Percentiles rank a stretch among this genome's conserved stretches.
phyloP scores from a whole-genome alignment of 306 rosid species.

The Astragalus membranaceus region DNA sequence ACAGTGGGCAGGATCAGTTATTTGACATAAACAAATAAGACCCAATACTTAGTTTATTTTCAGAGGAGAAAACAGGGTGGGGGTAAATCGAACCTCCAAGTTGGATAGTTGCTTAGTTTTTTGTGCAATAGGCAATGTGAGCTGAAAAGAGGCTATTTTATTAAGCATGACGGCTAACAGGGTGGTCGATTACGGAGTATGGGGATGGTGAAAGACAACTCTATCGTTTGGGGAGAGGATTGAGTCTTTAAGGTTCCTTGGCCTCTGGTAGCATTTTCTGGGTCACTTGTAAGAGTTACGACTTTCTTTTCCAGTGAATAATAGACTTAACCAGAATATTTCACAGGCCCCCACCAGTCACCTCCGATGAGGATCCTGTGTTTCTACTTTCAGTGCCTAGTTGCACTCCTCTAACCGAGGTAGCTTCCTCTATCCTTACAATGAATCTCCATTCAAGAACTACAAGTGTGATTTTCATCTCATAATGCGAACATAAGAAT shows the following conservation, averaged over 20 bases:
- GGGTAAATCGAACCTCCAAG: neutral
- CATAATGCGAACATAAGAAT: neutral
- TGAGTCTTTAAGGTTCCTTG: neutral
- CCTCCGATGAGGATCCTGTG: neutral
- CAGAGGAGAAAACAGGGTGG: no score
- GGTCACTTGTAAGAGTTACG: neutral
- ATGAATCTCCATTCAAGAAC: no score
- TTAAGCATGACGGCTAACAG: neutral
- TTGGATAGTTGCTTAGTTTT: neutral
- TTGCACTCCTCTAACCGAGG: neutral
- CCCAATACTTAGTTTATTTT: neutral
- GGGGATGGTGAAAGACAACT: neutral
- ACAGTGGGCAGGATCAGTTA: neutral
- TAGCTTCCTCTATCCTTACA: neutral
- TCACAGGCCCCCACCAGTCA: neutral
- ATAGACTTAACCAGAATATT: neutral
- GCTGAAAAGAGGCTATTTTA: neutral
- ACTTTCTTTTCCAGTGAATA: neutral
- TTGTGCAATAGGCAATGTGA: neutral
- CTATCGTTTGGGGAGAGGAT: neutral
- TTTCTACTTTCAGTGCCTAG: neutral
- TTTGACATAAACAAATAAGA: neutral
- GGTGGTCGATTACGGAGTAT: neutral
- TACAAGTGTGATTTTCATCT: no score
- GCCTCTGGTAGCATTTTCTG: neutral